Evolutionary conservation across 2,329 filamentous ascomycete species (phyloP), one percentile per base, ranked within the genome.

Genomic region (Neonectria sp.): DNA sequence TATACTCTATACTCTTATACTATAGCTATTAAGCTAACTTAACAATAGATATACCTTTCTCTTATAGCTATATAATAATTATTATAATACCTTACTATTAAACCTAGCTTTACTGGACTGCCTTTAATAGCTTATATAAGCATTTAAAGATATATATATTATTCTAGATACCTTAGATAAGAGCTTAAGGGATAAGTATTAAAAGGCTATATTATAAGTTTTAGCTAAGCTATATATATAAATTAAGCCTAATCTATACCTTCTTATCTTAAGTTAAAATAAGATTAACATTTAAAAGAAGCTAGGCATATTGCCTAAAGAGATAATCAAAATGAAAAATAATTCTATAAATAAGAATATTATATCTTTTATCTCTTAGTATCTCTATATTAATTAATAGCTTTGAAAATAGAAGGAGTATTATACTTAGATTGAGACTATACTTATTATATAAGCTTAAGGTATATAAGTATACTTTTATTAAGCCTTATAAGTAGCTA

Each of bases 131-230:
- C 48, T 79, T 2, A 25, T 80, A 2, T 55, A 60, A 12, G 40
- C 59, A 3, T 82, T 82, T 40, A 37, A 75, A 0, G 61, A 77
- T 6, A 72, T 80, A 0, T 82, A 79, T 49, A 73, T 82, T 11
- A 46, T 82, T 4, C 12, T 82, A 3, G 80, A 83, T 64, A 81
- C 80, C 1, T 68, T 82, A 13, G 79, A 82, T 53, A 79, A 83
- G 68, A 79, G 79, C 51, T 76, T 77, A 0, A 62, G 67, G 11
- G 63, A 73, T 2, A 70, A 48, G n/a, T 66, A 77, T 25, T 70
- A 75, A 4, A 68, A 74, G 17, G 74, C 67, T 1, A 49, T 79
- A 24, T 68, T 82, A 6, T 31, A 75, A 21, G 33, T 70, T 15
- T 21, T 80, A n/a, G 52, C 69, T 2, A 70, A 75, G 9, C 67